Conservation (phyloP, 805 yeast species). For the Jamesozyma jinghongensis region DNA sequence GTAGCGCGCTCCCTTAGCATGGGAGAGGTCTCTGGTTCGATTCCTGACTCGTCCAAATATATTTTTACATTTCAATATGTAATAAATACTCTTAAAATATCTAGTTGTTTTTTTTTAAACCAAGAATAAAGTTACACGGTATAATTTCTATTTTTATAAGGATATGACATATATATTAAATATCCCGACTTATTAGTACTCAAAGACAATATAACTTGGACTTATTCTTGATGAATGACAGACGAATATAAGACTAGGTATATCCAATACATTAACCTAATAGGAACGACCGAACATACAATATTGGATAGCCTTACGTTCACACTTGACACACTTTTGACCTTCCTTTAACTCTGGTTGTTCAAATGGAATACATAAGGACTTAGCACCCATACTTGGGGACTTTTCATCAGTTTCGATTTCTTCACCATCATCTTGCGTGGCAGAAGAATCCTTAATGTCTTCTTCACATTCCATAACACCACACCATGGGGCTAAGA, state of each 20-base stretch:
- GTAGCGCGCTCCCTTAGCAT: too few species aligned
- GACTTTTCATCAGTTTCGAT: slow-evolving; percentile 90
- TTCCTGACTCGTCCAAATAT: too few species aligned
- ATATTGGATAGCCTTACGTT: slow-evolving; percentile 62
- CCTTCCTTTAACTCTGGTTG: slow-evolving; percentile 76
- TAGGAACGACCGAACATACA: slow-evolving; percentile 97
- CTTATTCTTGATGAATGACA: not conserved
- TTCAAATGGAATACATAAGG: slow-evolving; percentile 90
- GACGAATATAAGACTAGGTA: not conserved
- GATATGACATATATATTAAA: not conserved
- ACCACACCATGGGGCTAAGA: slow-evolving; percentile 97
- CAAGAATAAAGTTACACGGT: too few species aligned
- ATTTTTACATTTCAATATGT: too few species aligned
- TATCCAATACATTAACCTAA: slow-evolving; percentile 37
- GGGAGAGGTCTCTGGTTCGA: too few species aligned
- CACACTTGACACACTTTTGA: slow-evolving; percentile 85
- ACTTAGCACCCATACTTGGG: slow-evolving; percentile 99
- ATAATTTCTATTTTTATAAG: not conserved
- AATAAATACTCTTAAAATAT: too few species aligned
- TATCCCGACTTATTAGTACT: not conserved
- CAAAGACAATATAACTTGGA: too few species aligned
- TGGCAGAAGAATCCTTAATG: slow-evolving; percentile 81
- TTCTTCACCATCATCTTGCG: slow-evolving; percentile 71
- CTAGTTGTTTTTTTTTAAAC: too few species aligned
- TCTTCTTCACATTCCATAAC: slow-evolving; percentile 89